A percentile compares a stretch with the other conserved stretches of the same genome.
Conservation (phyloP, 148 eudicot species). For the Vaccinium corymbosum region DNA sequence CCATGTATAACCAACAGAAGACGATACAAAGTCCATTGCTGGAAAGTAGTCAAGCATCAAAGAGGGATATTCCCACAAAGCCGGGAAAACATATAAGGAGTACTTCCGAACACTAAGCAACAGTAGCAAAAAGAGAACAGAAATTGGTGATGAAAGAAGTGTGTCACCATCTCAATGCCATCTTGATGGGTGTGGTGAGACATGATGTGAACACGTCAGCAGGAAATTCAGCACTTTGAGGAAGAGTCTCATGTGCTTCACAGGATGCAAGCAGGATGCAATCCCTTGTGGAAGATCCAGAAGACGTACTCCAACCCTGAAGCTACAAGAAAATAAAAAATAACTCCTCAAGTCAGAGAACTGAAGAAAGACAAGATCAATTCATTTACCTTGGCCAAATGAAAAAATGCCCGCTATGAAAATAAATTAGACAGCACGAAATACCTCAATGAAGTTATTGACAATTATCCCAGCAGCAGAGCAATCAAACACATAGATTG, state of each 20-base stretch:
- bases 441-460: constrained; percentile 86
- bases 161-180: constrained; percentile 90
- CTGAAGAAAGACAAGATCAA: constrained; percentile 14
- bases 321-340: constrained; percentile 46
- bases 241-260: constrained; percentile 93
- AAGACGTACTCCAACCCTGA: constrained; percentile 47
- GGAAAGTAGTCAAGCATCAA: background rate
- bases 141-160: background rate
- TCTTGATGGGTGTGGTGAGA: constrained; percentile 96
- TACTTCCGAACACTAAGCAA: background rate
- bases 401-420: background rate
- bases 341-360: background rate
- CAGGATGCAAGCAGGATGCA: constrained; percentile 96
- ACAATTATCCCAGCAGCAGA: constrained; percentile 96
- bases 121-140: background rate
- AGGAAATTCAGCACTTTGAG: constrained; percentile 95
- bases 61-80: background rate
- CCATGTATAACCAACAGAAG: background rate
- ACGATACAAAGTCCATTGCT: background rate
- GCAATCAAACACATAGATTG: constrained; percentile 94
- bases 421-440: background rate
- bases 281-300: constrained; percentile 68
- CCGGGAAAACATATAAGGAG: background rate
- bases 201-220: constrained; percentile 97
- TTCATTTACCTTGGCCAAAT: background rate